phyloP scores from a whole-genome alignment of 306 rosid species.

The Acacia crassicarpa region DNA sequence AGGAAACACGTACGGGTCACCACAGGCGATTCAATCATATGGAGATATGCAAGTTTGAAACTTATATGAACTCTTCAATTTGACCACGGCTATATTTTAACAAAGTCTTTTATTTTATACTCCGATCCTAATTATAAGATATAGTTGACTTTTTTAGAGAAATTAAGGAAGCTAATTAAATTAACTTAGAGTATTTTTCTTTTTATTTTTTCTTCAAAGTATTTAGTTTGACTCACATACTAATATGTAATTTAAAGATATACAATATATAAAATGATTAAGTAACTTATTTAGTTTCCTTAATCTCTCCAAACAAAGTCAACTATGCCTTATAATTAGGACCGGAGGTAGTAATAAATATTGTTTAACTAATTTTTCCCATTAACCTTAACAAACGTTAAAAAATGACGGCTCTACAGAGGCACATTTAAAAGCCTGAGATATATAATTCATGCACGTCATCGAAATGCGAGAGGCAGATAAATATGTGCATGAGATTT shows the following conservation, averaged over 20 bases:
- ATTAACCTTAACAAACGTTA: not conserved
- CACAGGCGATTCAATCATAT: not conserved
- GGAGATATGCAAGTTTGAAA: not conserved
- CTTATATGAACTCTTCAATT: not conserved
- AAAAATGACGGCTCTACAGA: not conserved
- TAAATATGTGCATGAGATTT: not conserved
- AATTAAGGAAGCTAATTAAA: no score
- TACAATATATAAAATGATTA: no score
- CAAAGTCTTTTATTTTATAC: not conserved
- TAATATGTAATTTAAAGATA: no score
- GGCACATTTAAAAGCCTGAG: not conserved
- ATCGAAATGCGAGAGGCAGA: not conserved
- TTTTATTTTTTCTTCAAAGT: no score
- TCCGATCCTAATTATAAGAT: no score
- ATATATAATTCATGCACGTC: not conserved
- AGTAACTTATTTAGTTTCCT: no score
- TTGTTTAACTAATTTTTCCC: not conserved
- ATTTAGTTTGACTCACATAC: no score
- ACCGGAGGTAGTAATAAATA: no score
- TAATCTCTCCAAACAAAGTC: no score
- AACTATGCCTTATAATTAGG: no score
- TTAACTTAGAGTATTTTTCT: no score
- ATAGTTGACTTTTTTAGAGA: no score
- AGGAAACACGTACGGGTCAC: not conserved
- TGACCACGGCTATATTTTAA: not conserved